phyloP scores from a whole-genome alignment of 139 green algal genomes.

The Astrephomene gubernaculifera region DNA sequence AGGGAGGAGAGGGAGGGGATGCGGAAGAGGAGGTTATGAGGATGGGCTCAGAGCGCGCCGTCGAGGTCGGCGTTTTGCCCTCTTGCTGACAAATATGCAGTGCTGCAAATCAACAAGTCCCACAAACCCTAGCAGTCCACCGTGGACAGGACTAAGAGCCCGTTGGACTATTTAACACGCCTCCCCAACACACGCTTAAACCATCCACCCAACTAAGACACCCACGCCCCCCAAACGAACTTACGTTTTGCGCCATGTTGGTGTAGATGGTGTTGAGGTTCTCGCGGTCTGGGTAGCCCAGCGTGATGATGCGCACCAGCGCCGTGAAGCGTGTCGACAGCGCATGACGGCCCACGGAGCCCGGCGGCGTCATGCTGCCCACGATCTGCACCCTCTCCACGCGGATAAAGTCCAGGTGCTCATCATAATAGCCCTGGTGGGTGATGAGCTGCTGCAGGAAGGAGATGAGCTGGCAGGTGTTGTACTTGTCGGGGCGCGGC shows the following conservation, averaged over 20 bases:
- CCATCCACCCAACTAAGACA: too few species aligned
- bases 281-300: constrained; percentile 60
- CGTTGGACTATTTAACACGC: too few species aligned
- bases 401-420: constrained; percentile 80
- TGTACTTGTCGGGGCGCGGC: constrained; percentile 86
- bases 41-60: too few species aligned
- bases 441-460: constrained; percentile 90
- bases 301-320: constrained; percentile 63
- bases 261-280: constrained; percentile 70
- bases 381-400: constrained; percentile 80
- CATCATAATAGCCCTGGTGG: constrained; percentile 83
- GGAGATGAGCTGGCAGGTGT: constrained; percentile 78
- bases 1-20: too few species aligned
- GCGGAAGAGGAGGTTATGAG: too few species aligned
- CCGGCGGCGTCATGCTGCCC: constrained; percentile 74
- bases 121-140: too few species aligned
- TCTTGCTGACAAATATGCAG: too few species aligned
- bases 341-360: constrained; percentile 67
- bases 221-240: too few species aligned
- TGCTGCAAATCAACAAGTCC: too few species aligned
- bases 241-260: constrained; percentile 27
- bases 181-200: too few species aligned
- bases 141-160: too few species aligned
- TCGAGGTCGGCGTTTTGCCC: too few species aligned
- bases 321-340: constrained; percentile 78